A percentile compares a stretch with the other conserved stretches of the same genome.
Evolutionary conservation across 225 moss, liverwort and hornwort species (phyloP).

Genomic region (Asterella californica): DNA sequence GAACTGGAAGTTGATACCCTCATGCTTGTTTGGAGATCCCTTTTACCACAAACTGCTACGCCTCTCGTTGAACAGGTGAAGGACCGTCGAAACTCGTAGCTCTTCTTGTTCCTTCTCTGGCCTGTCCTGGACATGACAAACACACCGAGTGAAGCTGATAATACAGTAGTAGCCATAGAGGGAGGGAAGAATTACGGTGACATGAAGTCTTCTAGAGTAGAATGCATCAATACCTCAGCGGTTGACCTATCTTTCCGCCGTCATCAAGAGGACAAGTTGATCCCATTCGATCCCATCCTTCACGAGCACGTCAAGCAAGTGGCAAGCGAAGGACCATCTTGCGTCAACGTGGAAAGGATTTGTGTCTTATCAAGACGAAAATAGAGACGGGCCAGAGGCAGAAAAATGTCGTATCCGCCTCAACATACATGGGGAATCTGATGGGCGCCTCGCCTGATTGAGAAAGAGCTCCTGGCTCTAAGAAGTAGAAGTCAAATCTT

Average conservation of each 20-base stretch:
- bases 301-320: background rate
- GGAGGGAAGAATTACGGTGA: background rate
- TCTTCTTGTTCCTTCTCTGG: too few species aligned
- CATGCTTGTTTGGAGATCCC: too few species aligned
- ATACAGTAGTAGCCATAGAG: background rate
- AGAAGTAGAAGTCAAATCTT: background rate
- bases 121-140: background rate
- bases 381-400: background rate
- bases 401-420: background rate
- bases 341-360: background rate
- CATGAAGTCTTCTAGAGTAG: background rate
- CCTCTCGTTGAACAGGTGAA: too few species aligned
- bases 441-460: background rate
- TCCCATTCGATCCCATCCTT: slow-evolving; percentile 2
- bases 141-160: background rate
- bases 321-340: background rate
- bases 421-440: background rate
- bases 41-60: too few species aligned
- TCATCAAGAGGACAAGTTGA: background rate
- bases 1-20: too few species aligned
- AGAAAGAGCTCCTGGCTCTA: background rate
- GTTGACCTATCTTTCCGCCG: background rate
- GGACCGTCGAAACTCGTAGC: too few species aligned
- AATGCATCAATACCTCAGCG: background rate
- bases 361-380: background rate